Evolutionary conservation across 768 basidiomycete species (phyloP), one percentile per base, ranked within the genome.

Genomic region (Trichaptum fuscoviolaceum): DNA sequence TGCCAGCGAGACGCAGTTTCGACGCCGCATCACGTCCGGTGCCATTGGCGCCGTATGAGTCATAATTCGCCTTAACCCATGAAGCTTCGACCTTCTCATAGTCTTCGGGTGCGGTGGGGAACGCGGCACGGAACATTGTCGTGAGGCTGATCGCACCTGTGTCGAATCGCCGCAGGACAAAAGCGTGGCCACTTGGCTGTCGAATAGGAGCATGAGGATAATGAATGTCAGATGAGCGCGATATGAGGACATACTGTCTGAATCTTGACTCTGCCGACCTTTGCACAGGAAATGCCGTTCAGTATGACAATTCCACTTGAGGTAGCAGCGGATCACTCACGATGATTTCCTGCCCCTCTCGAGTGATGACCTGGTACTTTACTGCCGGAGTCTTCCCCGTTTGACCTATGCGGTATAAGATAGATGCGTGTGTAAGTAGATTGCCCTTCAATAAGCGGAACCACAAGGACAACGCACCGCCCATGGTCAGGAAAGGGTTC

Each of bases 111-210:
- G 94, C 91, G 52, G 82, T 85, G 10, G 95, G 95, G 76, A 94
- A 98, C 0, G 94, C 94, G 8, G 95, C 95, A 67, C 95, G 92
- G 80, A 92, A 96, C 95, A 98, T 96, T 66, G 95, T 96, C 10
- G 95, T 96, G 10, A 95, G 85, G 69, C 90, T 92, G 77, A 98
- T 85, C 23, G 94, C 94, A 67, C 92, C 89, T 2, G 95, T 96
- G 77, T 98, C 96, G 71, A 92, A 95, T 65, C 96, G 88, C 59
- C 95, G 87, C 36, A 98, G 88, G 73, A 98, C 93, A 75, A 97
- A 98, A 25, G 96, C 94, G 77, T 98, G 95, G 35, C 74, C 69
- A 36, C 90, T 76, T 30, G 89, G 84, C 91, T 93, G 15, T 74
- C 23, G 65, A 30, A 52, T 66, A 64, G 57, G 70, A 36, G 61